A percentile compares a stretch with the other conserved stretches of the same genome.
These are phyloP conservation scores for Beta corolliflora DNA, from an alignment of 179 eudicot species.

Conservation along the genomic window DNA sequence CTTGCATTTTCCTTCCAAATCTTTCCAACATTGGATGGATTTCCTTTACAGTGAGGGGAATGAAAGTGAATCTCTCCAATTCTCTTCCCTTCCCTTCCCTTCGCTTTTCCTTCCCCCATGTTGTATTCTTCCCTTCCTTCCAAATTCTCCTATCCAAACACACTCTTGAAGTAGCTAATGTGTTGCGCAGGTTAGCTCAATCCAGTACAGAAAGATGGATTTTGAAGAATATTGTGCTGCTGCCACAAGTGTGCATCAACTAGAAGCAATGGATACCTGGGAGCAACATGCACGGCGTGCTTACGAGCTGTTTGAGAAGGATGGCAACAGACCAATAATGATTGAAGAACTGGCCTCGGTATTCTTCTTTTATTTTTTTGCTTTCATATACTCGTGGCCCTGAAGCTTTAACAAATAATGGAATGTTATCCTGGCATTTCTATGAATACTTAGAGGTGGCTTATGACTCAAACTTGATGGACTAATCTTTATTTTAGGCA, in stretches of 20 bases:
- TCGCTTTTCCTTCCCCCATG: no score
- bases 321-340: conserved; percentile 86
- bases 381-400: no score
- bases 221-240: conserved; percentile 83
- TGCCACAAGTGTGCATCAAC: conserved; percentile 68
- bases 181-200: conserved; percentile 57
- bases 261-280: conserved; percentile 72
- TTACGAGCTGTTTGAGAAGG: conserved; percentile 78
- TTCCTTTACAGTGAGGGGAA: no score
- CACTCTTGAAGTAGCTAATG: conserved; percentile 6
- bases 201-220: conserved; percentile 71
- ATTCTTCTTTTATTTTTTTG: conserved; percentile 19
- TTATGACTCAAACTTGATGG: background rate
- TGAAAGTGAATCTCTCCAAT: no score
- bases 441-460: background rate
- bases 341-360: conserved; percentile 91
- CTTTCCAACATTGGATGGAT: no score
- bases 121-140: no score
- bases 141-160: no score
- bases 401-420: background rate
- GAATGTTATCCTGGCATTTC: background rate
- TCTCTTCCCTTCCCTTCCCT: no score
- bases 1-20: no score
- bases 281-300: conserved; percentile 77
- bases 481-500: background rate